phyloP scores from a whole-genome alignment of 2,329 filamentous ascomycete genomes.

The Phaeosphaeriaceae sp. region DNA sequence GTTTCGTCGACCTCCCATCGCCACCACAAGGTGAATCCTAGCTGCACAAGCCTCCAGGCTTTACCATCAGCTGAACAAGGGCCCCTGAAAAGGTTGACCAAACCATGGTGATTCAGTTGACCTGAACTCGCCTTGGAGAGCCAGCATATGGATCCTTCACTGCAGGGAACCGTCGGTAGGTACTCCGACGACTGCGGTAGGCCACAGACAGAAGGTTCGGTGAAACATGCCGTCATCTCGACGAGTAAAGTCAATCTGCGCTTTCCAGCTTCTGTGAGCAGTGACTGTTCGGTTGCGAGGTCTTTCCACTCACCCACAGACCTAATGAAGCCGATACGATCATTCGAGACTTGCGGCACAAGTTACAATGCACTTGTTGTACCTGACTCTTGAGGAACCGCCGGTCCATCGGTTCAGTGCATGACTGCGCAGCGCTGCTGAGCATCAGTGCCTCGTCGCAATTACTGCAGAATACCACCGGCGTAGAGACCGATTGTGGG shows the following conservation, averaged over 20 bases:
- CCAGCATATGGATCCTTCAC: not conserved
- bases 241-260: not conserved
- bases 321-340: too few species aligned
- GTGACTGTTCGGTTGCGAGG: too few species aligned
- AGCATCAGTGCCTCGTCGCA: not conserved
- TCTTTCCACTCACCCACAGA: too few species aligned
- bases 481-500: not conserved
- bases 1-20: not conserved
- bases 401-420: not conserved
- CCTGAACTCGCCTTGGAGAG: not conserved
- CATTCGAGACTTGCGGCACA: too few species aligned
- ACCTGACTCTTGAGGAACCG: too few species aligned
- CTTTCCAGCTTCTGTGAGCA: not conserved
- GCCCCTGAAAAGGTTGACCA: not conserved
- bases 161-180: not conserved
- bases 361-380: too few species aligned
- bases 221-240: not conserved
- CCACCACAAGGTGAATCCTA: not conserved
- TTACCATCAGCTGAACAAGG: not conserved
- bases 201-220: not conserved
- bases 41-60: not conserved
- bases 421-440: not conserved
- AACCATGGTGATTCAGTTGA: not conserved
- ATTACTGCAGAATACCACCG: not conserved
- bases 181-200: not conserved